These are phyloP conservation scores for Astrothelium macrocarpum DNA, from an alignment of 495 filamentous ascomycete genomes.

Conservation along the genomic window DNA sequence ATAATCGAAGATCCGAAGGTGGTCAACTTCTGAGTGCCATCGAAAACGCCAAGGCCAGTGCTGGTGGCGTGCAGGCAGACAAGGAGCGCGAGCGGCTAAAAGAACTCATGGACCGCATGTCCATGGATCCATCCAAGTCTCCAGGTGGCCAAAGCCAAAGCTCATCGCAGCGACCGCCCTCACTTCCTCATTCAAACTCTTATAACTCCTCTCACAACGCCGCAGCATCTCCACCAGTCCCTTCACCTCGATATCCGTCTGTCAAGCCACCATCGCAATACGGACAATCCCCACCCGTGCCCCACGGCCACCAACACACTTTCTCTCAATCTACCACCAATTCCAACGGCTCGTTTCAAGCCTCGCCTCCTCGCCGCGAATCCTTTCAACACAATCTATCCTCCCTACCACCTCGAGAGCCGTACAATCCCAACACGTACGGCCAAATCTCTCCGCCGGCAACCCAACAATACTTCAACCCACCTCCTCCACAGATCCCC, in stretches of 20 bases:
- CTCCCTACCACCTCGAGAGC: conserved; percentile 30
- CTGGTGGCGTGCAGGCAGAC: conserved; percentile 66
- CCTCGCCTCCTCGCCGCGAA: conserved; percentile 34
- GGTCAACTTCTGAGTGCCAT: conserved; percentile 82
- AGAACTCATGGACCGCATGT: conserved; percentile 91
- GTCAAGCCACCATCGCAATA: conserved; percentile 16
- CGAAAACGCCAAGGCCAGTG: conserved; percentile 62
- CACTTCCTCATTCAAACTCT: conserved; percentile 9
- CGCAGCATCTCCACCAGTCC: neutral
- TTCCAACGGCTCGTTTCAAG: conserved; percentile 20
- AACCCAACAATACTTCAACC: conserved; percentile 27
- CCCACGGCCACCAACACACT: conserved; percentile 11
- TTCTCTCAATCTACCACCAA: conserved; percentile 10
- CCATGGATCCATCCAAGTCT: conserved; percentile 53
- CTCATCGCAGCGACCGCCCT: conserved; percentile 19
- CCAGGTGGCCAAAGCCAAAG: conserved; percentile 21
- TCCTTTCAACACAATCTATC: conserved; percentile 17
- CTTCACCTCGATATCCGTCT: conserved; percentile 1
- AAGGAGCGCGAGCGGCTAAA: conserved; percentile 74
- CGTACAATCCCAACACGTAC: conserved; percentile 36
- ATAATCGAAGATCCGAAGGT: conserved; percentile 84
- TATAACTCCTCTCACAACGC: neutral
- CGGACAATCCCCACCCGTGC: conserved; percentile 9
- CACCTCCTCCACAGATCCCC: conserved; percentile 19
- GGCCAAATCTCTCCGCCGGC: conserved; percentile 31